phyloP scores from a whole-genome alignment of 2,329 filamentous ascomycete genomes.

The Trichoderma koningii region DNA sequence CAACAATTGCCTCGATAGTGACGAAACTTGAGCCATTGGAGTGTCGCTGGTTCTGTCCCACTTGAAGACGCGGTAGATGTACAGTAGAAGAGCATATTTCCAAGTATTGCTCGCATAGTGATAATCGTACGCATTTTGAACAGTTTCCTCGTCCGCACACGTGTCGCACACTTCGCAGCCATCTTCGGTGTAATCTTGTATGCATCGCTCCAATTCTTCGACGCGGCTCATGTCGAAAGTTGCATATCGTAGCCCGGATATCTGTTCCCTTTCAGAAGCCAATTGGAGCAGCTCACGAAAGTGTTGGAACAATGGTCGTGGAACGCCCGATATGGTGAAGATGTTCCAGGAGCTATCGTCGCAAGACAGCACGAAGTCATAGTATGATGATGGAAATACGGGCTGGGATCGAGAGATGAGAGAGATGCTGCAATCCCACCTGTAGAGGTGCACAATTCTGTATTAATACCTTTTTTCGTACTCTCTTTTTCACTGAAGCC shows the following conservation, averaged over 20 bases:
- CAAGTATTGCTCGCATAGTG: slow-evolving; percentile 21
- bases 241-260: slow-evolving; percentile 23
- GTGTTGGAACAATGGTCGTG: slow-evolving; percentile 23
- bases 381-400: slow-evolving; percentile 9
- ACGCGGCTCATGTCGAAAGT: slow-evolving; percentile 23
- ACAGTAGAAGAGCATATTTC: slow-evolving; percentile 24
- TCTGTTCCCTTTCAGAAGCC: slow-evolving; percentile 25
- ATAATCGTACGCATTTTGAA: slow-evolving; percentile 24
- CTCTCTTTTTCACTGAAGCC: neutral
- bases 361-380: slow-evolving; percentile 22
- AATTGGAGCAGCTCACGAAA: slow-evolving; percentile 22
- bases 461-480: neutral
- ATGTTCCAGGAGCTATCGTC: slow-evolving; percentile 17
- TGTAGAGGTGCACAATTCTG: neutral
- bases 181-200: slow-evolving; percentile 7
- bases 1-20: slow-evolving; percentile 12
- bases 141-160: slow-evolving; percentile 10
- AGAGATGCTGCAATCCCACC: slow-evolving; percentile 25
- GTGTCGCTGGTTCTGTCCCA: slow-evolving; percentile 16
- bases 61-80: slow-evolving; percentile 22
- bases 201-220: slow-evolving; percentile 22
- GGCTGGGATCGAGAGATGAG: slow-evolving; percentile 16
- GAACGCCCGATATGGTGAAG: slow-evolving; percentile 22
- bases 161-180: neutral
- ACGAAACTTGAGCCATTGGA: neutral